phyloP scores from a whole-genome alignment of 2,329 filamentous ascomycete species.

The Calonectria multiphialidica region DNA sequence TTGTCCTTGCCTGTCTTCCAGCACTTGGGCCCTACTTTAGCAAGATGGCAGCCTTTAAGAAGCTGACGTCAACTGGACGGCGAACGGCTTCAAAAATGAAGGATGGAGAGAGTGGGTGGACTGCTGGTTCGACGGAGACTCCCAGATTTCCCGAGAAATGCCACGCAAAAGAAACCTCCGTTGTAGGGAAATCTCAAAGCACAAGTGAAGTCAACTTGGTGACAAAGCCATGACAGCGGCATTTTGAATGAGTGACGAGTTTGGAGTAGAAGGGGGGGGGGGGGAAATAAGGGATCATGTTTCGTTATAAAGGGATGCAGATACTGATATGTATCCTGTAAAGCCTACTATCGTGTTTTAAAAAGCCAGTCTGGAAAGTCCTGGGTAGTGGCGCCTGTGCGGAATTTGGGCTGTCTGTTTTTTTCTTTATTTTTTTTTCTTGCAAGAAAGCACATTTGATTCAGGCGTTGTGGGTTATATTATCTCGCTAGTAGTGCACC shows the following conservation, averaged over 20 bases:
- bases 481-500: no score
- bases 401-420: no score
- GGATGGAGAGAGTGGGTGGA: background rate
- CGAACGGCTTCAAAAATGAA: background rate
- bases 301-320: no score
- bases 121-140: background rate
- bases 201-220: background rate
- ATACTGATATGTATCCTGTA: no score
- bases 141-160: background rate
- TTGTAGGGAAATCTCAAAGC: background rate
- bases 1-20: background rate
- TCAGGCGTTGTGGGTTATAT: no score
- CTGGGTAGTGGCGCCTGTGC: no score
- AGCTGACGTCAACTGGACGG: background rate
- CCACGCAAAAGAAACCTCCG: background rate
- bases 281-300: no score
- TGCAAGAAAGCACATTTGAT: no score
- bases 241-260: background rate
- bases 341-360: no score
- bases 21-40: background rate
- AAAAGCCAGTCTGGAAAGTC: no score
- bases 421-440: no score
- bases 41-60: background rate
- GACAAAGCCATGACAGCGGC: background rate
- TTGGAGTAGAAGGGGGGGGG: no score